These are phyloP conservation scores for Brassica nigra DNA, from an alignment of 345 rosid species.

Conservation along the genomic window DNA sequence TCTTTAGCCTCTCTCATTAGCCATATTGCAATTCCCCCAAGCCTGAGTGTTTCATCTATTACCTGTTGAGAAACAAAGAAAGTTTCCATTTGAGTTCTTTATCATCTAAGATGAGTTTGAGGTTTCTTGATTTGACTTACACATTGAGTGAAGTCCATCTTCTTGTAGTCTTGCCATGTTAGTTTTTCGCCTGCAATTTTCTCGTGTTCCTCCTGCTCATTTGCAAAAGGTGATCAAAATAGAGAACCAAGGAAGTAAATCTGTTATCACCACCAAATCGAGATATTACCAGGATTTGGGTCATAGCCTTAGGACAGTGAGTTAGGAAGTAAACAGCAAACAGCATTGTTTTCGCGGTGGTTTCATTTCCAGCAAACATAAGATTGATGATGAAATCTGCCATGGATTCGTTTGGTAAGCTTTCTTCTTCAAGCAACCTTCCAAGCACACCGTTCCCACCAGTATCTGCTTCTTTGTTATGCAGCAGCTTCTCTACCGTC, in stretches of 20 bases:
- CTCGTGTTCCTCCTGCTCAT: constrained; percentile 74
- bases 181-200: constrained; percentile 42
- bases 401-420: constrained; percentile 60
- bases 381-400: constrained; percentile 86
- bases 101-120: neutral
- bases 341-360: constrained; percentile 85
- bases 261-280: neutral
- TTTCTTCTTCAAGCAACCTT: constrained; percentile 69
- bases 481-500: constrained; percentile 45
- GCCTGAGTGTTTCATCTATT: constrained; percentile 81
- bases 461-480: constrained; percentile 34
- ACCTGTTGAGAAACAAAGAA: constrained; percentile 47
- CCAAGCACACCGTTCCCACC: constrained; percentile 62
- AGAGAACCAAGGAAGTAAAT: constrained; percentile 4
- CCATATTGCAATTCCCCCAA: constrained; percentile 94
- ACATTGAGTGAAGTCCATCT: constrained; percentile 83
- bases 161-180: constrained; percentile 80
- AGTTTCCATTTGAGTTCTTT: neutral
- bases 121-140: constrained; percentile 47
- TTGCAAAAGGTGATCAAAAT: neutral
- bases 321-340: constrained; percentile 80
- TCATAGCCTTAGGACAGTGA: constrained; percentile 62
- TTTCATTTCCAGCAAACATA: constrained; percentile 88
- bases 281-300: constrained; percentile 50
- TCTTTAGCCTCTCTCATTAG: constrained; percentile 83